Base-by-base conservation (phyloP, 2,329 filamentous ascomycete species). In the Waltergamsia citrina region DNA sequence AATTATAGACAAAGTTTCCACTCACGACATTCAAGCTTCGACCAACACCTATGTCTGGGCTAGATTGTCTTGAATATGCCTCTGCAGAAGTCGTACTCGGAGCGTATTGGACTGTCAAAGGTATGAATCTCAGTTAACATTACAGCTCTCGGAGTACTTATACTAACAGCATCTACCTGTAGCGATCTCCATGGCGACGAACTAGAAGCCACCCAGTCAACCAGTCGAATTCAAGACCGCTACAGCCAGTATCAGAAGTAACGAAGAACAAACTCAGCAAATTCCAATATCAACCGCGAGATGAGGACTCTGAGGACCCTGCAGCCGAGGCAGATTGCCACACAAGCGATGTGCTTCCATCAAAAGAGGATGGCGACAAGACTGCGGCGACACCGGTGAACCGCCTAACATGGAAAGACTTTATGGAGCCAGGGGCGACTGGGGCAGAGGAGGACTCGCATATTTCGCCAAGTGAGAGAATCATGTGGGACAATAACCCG, bases 201-300 rank as follows among this genome's bases (percentile, higher is more conserved):
- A 66, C 68, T 20, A 69, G 64, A 43, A 74, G 67, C 48, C 62
- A 72, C 47, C 62, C 69, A 5, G 50, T 57, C 29, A 54, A 53
- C 26, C 45, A 48, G 15, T 54, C 53, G 24, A 54, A 47, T 22
- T 34, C 57, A 9, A 58, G 54, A 24, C 51, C 63, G 25, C 51
- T 67, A 6, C 58, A 63, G 21, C 65, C 68, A 14, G 61, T 76
- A 10, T 79, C 76, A 25, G 63, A 71, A 21, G 62, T 61, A 7
- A 77, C 76, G 9, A 79, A 73, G 48, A 71, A 60, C 41, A 81
- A 79, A 46, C 61, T 81, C 21, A 70, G 67, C 47, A 71, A 72
- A 36, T 79, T 75, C 41, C 59, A 64, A 33, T 59, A 63, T 11
- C 50, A 57, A 7, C 41, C 47, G 2, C 23, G 9, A 10, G 37